Conservation (phyloP, 192 early-diverging fungal species). For the Coemansia sp. region DNA sequence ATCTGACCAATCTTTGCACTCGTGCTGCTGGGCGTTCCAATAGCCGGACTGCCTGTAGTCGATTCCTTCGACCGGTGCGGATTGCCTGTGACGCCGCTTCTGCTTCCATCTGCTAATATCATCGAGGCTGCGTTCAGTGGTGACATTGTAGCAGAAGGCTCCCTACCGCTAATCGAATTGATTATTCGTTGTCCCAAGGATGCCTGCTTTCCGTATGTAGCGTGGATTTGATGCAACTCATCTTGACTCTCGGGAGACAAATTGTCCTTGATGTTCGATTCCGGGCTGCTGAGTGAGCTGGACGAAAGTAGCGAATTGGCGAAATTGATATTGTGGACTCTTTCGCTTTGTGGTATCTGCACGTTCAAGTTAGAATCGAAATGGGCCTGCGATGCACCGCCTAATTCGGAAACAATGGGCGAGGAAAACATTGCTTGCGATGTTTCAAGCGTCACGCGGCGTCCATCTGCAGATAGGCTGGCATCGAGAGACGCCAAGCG, state of each 20-base stretch:
- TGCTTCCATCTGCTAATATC: not conserved
- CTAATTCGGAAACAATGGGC: not conserved
- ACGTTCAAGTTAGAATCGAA: not conserved
- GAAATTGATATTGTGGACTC: not conserved
- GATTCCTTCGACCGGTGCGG: constrained; percentile 14
- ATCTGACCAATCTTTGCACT: constrained; percentile 33
- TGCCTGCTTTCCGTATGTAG: not conserved
- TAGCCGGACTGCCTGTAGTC: constrained; percentile 5
- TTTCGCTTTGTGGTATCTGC: not conserved
- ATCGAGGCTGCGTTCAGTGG: not conserved
- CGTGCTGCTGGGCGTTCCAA: constrained; percentile 13
- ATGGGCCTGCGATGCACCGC: not conserved
- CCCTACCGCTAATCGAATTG: not conserved
- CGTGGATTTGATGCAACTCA: not conserved
- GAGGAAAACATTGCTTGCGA: constrained; percentile 2
- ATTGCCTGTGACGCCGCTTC: constrained; percentile 6
- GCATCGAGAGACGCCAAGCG: constrained; percentile 12
- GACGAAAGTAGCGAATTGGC: constrained; percentile 2
- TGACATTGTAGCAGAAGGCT: not conserved
- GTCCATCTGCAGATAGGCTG: not conserved
- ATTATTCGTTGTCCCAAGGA: not conserved
- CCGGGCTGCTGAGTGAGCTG: not conserved
- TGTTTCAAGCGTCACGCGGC: not conserved
- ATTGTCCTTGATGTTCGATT: not conserved
- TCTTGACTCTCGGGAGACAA: not conserved